Evolutionary conservation across 148 eudicot species (phyloP).

Genomic region (Dianthus caryophyllus): DNA sequence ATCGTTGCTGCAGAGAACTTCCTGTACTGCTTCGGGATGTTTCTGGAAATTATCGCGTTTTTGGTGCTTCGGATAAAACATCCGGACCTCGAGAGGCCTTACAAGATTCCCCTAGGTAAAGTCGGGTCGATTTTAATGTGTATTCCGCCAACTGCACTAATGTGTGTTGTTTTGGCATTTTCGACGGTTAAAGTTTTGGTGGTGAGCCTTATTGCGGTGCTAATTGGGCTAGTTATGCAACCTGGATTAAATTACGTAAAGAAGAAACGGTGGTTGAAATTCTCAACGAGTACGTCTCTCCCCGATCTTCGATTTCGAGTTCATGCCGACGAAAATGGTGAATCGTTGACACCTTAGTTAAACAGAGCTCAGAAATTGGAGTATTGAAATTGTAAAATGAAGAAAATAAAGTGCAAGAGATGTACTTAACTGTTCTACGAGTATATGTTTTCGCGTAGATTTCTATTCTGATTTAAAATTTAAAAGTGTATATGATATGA

Average conservation of each 20-base stretch:
- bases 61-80: slow-evolving; percentile 31
- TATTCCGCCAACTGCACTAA: slow-evolving; percentile 48
- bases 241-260: slow-evolving; percentile 44
- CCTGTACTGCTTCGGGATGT: slow-evolving; percentile 62
- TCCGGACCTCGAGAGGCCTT: slow-evolving; percentile 41
- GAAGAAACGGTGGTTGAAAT: slow-evolving; percentile 43
- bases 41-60: slow-evolving; percentile 51
- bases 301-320: slow-evolving; percentile 38
- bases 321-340: slow-evolving; percentile 21
- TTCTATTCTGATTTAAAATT: too few species aligned
- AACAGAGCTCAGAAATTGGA: neutral
- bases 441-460: too few species aligned
- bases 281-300: slow-evolving; percentile 39
- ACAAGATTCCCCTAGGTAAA: slow-evolving; percentile 52
- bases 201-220: slow-evolving; percentile 46
- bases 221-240: slow-evolving; percentile 46
- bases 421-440: too few species aligned
- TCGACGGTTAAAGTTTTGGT: slow-evolving; percentile 43
- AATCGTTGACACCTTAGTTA: slow-evolving; percentile 30
- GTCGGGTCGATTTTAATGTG: slow-evolving; percentile 42
- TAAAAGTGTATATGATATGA: too few species aligned
- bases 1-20: slow-evolving; percentile 60
- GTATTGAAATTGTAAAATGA: neutral
- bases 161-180: slow-evolving; percentile 47
- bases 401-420: neutral